A percentile compares a stretch with the other conserved stretches of the same genome.
Evolutionary conservation across 352 stramenopile species (phyloP).

Genomic region (Globisporangium solare): DNA sequence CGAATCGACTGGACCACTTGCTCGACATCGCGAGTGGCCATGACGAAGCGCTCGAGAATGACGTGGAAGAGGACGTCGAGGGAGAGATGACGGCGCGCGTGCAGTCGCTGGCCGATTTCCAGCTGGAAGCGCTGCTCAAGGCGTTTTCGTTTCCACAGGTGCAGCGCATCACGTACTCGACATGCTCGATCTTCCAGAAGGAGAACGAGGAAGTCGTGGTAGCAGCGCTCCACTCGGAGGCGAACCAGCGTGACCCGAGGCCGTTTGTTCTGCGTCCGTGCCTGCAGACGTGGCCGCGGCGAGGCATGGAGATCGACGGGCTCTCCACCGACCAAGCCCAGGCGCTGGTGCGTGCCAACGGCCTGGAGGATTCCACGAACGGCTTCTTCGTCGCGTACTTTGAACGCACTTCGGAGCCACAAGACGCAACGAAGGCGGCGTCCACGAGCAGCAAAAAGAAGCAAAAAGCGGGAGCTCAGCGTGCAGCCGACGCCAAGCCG

Average conservation of each 20-base stretch:
- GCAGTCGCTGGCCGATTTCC: conserved; percentile 92
- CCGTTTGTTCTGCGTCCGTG: conserved; percentile 67
- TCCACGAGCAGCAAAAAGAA: neutral
- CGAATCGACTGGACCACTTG: conserved; percentile 89
- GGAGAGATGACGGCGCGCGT: conserved; percentile 73
- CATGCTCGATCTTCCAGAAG: conserved; percentile 94
- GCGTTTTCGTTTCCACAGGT: conserved; percentile 93
- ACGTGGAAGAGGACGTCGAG: conserved; percentile 32
- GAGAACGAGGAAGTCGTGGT: conserved; percentile 96
- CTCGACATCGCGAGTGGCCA: conserved; percentile 79
- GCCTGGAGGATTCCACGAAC: conserved; percentile 92
- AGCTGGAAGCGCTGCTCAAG: conserved; percentile 91
- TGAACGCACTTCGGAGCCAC: conserved; percentile 42
- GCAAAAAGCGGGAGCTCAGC: neutral
- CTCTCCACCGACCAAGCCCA: conserved; percentile 59
- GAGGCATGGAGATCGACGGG: conserved; percentile 54
- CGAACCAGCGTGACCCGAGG: conserved; percentile 35
- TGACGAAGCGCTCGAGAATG: conserved; percentile 36
- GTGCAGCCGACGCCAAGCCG: conserved; percentile 2
- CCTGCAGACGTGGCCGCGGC: conserved; percentile 68
- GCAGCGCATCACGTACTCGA: conserved; percentile 95
- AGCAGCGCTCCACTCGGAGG: conserved; percentile 69
- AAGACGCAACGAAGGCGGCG: conserved; percentile 3
- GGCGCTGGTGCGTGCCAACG: conserved; percentile 90
- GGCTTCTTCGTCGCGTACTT: conserved; percentile 98